Evolutionary conservation across 768 basidiomycete genomes (phyloP).

Genomic region (Suillus brevipes): DNA sequence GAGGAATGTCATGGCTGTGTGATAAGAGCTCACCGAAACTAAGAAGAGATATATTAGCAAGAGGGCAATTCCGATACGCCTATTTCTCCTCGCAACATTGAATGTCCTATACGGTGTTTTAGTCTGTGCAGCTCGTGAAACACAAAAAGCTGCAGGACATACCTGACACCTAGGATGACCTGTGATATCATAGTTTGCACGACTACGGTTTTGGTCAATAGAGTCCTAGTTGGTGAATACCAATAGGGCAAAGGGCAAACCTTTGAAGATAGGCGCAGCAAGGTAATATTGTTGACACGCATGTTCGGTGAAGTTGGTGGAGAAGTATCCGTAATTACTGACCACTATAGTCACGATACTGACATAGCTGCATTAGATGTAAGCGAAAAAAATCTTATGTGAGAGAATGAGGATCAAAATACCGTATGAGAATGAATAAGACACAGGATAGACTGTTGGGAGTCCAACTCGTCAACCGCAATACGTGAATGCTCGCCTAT

Average conservation of each 20-base stretch:
- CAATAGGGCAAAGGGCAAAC: neutral
- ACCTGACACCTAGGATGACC: neutral
- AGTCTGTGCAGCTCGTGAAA: neutral
- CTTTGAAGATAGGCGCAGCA: neutral
- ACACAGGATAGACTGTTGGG: neutral
- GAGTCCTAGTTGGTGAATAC: neutral
- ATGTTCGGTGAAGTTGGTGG: neutral
- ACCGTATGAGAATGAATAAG: constrained; percentile 1
- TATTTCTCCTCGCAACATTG: constrained; percentile 54
- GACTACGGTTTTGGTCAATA: neutral
- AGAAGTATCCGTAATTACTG: neutral
- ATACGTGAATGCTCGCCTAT: neutral
- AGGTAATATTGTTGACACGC: neutral
- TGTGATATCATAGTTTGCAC: neutral
- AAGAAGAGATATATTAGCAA: constrained; percentile 40
- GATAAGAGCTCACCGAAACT: constrained; percentile 40
- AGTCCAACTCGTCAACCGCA: neutral
- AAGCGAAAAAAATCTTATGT: too few relatives aligned
- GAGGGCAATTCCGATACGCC: constrained; percentile 40
- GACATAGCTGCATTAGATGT: neutral
- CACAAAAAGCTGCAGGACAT: neutral
- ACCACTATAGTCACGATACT: neutral
- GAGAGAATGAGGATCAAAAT: neutral
- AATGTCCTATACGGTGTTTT: constrained; percentile 42
- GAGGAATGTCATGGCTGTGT: neutral